Evolutionary conservation across 2,329 filamentous ascomycete genomes (phyloP).

Genomic region (Juglanconis juglandina): DNA sequence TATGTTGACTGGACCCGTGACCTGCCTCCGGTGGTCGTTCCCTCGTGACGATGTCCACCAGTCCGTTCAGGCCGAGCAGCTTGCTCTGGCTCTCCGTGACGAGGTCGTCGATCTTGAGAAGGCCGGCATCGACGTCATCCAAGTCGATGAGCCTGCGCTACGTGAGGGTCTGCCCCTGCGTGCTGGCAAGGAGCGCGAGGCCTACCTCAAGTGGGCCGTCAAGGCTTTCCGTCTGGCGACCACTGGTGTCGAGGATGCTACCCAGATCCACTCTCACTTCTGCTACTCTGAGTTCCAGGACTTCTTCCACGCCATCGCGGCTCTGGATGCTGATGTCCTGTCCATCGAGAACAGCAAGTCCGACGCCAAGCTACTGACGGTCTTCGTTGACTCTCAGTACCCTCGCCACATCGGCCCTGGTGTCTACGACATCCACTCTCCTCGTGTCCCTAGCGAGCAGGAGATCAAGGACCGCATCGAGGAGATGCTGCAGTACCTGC

Average conservation of each 20-base stretch:
- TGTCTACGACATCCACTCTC: constrained; percentile 99
- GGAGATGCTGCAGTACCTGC: constrained; percentile 97
- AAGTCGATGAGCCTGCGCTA: constrained; percentile 98
- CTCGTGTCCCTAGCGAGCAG: constrained; percentile 92
- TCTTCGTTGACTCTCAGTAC: constrained; percentile 97
- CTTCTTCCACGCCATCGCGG: constrained; percentile 99
- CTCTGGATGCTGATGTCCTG: constrained; percentile 95
- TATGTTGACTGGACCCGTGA: constrained; percentile 99
- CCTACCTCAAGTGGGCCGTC: constrained; percentile 96
- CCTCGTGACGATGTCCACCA: constrained; percentile 99
- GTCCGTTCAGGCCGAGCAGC: constrained; percentile 97
- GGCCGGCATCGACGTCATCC: constrained; percentile 95
- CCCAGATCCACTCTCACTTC: constrained; percentile 99
- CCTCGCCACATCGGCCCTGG: constrained; percentile 97
- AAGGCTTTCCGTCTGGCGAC: constrained; percentile 96
- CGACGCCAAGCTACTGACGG: constrained; percentile 97
- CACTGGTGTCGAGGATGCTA: constrained; percentile 87
- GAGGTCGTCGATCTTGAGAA: constrained; percentile 98
- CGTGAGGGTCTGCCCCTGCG: constrained; percentile 99
- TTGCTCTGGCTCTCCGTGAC: constrained; percentile 95
- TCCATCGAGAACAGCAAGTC: constrained; percentile 99
- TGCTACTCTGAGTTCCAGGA: constrained; percentile 99
- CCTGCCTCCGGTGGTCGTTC: constrained; percentile 99
- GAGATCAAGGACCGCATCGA: constrained; percentile 97
- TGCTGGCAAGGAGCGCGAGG: constrained; percentile 87